A percentile compares a stretch with the other conserved stretches of the same genome.
These are phyloP conservation scores for Tarenaya hassleriana DNA, from an alignment of 345 rosid species.

Conservation along the genomic window DNA sequence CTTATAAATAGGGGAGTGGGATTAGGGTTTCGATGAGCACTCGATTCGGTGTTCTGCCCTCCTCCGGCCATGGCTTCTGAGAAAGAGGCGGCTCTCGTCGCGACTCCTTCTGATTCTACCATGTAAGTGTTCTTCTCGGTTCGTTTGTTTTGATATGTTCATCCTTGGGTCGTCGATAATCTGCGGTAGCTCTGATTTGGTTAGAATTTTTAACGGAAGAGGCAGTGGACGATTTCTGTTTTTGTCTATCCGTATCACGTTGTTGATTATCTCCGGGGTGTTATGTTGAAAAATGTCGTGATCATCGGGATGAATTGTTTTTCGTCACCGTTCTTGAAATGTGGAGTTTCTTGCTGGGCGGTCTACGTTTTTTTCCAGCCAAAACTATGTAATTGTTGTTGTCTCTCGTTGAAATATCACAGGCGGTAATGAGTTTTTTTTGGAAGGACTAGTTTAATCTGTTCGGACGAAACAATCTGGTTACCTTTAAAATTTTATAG, in stretches of 20 bases:
- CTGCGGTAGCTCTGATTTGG: background rate
- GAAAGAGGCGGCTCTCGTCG: slow-evolving; percentile 75
- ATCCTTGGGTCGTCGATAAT: background rate
- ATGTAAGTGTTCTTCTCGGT: slow-evolving; percentile 33
- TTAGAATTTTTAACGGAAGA: background rate
- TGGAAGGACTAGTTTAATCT: no score
- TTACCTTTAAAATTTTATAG: background rate
- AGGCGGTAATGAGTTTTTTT: no score
- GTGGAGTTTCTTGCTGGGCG: no score
- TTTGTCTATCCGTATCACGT: background rate
- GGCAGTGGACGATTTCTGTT: background rate
- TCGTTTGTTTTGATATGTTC: background rate
- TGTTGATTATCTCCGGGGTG: no score
- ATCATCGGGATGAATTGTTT: no score
- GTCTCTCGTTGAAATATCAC: no score
- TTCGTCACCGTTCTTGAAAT: no score
- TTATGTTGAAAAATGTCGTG: no score
- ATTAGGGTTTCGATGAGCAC: slow-evolving; percentile 20
- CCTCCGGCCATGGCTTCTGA: slow-evolving; percentile 68
- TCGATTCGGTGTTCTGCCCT: slow-evolving; percentile 25
- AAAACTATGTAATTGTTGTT: no score
- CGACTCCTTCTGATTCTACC: slow-evolving; percentile 71
- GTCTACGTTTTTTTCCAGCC: no score
- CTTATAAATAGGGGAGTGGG: slow-evolving; percentile 7
- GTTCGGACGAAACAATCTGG: no score